Base-by-base conservation (phyloP, 2,329 filamentous ascomycete species). In the Scedosporium apiospermum region DNA sequence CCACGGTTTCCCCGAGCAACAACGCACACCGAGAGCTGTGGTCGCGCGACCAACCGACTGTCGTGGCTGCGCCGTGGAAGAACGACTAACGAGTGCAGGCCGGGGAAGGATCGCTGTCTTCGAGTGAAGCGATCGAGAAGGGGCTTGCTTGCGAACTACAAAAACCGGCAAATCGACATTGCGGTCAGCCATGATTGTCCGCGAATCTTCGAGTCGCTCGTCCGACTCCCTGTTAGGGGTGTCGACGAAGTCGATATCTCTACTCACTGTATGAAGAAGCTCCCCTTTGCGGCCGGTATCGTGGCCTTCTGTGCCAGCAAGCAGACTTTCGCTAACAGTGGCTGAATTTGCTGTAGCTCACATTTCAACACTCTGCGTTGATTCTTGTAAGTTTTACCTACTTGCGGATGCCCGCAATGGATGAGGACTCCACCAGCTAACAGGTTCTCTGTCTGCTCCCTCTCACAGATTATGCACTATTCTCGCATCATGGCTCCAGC, bases 401-500 rank as follows among this genome's bases (percentile, higher is more conserved):
- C 21, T 23, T 49, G 7, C 34, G 4, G 30, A 34, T 9, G 30
- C 30, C 30, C 30, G 3, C 30, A 34, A 34, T 6, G 6, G 30
- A 9, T 0, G 2, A 34, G 30, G 5, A 9, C 5, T 9, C 5
- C 30, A 9, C 30, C 27, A 4, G 6, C 27, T 34, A 34, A 34
- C 30, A 44, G 57, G 38, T 44, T 30, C 21, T 58, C 44, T 55
- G 18, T 12, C 51, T 21, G 30, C n/a, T n/a, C 23, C 23, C 23
- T 23, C 23, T 23, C 23, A 3, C 70, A 93, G 90, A 83, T 97
- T 63, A 89, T 96, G 82, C 93, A 97, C 77, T 96, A 98, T 75
- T 96, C 93, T 34, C 86, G 93, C 67, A 87, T 96, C 65, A 97
- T 97, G 93, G 89, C 92, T n/a, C 82, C 87, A 9, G 80, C 84